phyloP scores from a whole-genome alignment of 192 early-diverging fungal species.

The Borealophlyctis nickersoniae region DNA sequence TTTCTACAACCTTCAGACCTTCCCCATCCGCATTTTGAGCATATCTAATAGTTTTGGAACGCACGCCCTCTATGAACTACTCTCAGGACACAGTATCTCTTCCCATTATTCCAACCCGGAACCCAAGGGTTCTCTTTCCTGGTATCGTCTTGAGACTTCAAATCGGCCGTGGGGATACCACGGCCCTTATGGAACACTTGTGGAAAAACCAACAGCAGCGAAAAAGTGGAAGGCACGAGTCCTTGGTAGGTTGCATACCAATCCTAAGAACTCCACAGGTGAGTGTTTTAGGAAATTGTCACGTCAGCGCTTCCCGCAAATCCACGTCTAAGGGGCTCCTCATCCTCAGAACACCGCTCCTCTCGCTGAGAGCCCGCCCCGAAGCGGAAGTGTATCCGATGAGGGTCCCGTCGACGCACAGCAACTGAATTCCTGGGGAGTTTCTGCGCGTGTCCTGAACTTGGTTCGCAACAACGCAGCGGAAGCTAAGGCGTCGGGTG shows the following conservation, averaged over 20 bases:
- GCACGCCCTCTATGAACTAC: no score
- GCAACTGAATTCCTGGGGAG: constrained; percentile 55
- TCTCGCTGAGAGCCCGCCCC: no score
- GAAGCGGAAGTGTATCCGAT: no score
- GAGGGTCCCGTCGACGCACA: no score
- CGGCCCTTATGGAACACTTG: constrained; percentile 49
- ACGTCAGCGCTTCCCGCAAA: no score
- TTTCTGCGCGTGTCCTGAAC: constrained; percentile 35
- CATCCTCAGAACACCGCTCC: no score
- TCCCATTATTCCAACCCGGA: constrained; percentile 38
- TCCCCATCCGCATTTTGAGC: no score
- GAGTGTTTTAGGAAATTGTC: no score
- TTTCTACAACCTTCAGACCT: no score
- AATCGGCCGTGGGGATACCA: constrained; percentile 54
- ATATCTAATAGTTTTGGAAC: no score
- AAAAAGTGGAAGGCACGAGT: constrained; percentile 6
- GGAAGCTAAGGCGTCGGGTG: constrained; percentile 15
- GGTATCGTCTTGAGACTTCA: constrained; percentile 58
- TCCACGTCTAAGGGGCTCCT: no score
- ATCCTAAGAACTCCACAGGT: constrained; percentile 45
- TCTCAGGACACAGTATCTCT: constrained; percentile 12
- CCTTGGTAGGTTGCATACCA: constrained; percentile 32
- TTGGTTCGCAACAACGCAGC: constrained; percentile 24
- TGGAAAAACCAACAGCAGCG: constrained; percentile 28
- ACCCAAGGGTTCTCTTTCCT: constrained; percentile 57